Percentiles rank a stretch among this genome's conserved stretches.
Evolutionary conservation across 495 filamentous ascomycete genomes (phyloP).

Genomic region (Bathelium albidoporum): DNA sequence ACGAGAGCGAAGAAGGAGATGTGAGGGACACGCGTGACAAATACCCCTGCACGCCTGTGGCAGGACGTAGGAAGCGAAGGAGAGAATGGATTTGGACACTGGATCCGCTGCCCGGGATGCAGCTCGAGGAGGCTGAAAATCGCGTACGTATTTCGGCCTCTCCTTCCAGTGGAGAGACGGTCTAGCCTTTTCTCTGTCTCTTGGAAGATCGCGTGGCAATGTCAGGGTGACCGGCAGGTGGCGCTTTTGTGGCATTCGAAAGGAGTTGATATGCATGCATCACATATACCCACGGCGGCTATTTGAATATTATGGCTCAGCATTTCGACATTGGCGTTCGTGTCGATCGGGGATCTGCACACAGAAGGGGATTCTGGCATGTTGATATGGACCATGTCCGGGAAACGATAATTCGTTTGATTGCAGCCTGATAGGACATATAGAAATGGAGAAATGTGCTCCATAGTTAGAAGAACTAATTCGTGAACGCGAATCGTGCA

Average conservation of each 20-base stretch:
- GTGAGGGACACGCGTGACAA: slow-evolving; percentile 30
- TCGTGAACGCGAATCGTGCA: too few relatives aligned
- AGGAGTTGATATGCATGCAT: background rate
- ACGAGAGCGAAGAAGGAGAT: slow-evolving; percentile 37
- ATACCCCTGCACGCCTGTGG: slow-evolving; percentile 41
- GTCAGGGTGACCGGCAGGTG: background rate
- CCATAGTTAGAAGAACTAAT: too few relatives aligned
- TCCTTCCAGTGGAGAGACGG: background rate
- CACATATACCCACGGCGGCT: slow-evolving; percentile 2
- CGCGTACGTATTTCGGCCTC: background rate
- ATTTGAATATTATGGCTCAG: background rate
- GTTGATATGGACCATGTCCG: too few relatives aligned
- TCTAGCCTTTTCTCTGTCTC: background rate
- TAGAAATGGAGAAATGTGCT: too few relatives aligned
- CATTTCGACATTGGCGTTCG: background rate
- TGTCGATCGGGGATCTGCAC: background rate
- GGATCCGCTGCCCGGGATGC: slow-evolving; percentile 26
- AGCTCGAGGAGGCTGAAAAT: background rate
- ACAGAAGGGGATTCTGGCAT: too few relatives aligned
- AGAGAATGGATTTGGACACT: slow-evolving; percentile 52
- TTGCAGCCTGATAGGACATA: too few relatives aligned
- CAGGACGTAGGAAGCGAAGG: slow-evolving; percentile 40
- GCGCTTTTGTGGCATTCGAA: background rate
- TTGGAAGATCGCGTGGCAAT: background rate
- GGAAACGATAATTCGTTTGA: too few relatives aligned